Base-by-base conservation (phyloP, 176 grass and related monocot genomes). In the Pharus latifolius region DNA sequence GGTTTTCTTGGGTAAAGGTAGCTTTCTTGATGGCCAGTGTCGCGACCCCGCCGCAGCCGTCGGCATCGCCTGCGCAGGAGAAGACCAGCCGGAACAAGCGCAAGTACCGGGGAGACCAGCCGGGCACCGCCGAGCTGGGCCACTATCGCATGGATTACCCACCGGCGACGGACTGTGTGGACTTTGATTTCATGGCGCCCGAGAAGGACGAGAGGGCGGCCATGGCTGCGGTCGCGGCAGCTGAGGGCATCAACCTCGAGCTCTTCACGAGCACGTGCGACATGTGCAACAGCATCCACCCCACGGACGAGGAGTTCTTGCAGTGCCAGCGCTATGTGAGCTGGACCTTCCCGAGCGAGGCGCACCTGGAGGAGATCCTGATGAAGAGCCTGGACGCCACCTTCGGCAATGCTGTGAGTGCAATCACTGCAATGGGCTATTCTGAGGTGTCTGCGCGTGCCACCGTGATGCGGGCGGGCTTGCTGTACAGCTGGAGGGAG, bases 41-140 rank as follows among this genome's bases (percentile, higher is more conserved):
- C 31, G 83, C 65, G 65, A 56, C 43, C 11, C 51, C 60, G 56
- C 38, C 45, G 63, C 70, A 37, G 31, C 31, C 83, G 42, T 81
- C 57, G 42, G 71, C 59, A 31, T 58, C 79, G 25, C 32, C 56
- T 8, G 11, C 50, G 37, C 89, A 92, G 49, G 94, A 92, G 73
- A 90, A 77, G 63, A 80, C 65, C 55, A 94, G 81, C 68, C 73
- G 90, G 76, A 99, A 99, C 78, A 99, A 99, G 84, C 78, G 96
- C 37, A 99, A 99, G 61, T 99, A 81, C 46, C 87, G 87, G 0
- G 88, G 87, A 4, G 96, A 99, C 55, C 84, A 85, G 32, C 88
- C 76, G 10, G n/a, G n/a, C n/a, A 70, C 81, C 15, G 42, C 87
- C 4, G 87, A 99, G 65, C 57, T 81, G 14, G 78, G 47, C 19